Percentiles rank a stretch among this genome's conserved stretches.
These are phyloP conservation scores for Elaeis guineensis DNA, from an alignment of 176 grass and related monocot species.

Conservation along the genomic window DNA sequence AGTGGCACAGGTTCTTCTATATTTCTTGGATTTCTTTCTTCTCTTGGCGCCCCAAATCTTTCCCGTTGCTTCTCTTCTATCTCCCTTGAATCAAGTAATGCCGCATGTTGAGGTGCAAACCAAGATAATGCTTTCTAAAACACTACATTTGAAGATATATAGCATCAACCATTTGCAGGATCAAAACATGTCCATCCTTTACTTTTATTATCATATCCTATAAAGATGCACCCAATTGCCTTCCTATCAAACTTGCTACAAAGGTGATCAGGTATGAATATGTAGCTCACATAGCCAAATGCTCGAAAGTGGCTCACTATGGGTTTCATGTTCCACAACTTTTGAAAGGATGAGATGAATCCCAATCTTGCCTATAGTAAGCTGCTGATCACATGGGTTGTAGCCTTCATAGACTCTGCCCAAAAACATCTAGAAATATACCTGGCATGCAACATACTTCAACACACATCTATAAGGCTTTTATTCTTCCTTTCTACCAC, in stretches of 20 bases:
- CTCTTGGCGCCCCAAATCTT: background rate
- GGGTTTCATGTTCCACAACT: conserved; percentile 11
- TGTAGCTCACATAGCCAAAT: conserved; percentile 15
- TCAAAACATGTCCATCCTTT: conserved; percentile 11
- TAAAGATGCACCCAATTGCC: conserved; percentile 11
- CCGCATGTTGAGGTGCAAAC: background rate
- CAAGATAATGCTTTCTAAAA: background rate
- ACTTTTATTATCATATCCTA: conserved; percentile 16
- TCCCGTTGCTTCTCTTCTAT: background rate
- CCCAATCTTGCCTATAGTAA: background rate
- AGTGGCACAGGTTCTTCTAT: too few relatives aligned
- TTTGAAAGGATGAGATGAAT: conserved; percentile 13
- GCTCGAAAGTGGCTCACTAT: background rate
- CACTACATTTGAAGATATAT: background rate
- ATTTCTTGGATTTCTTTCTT: too few relatives aligned
- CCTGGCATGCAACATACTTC: conserved; percentile 15
- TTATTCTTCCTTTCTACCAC: conserved; percentile 3
- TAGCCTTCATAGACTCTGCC: conserved; percentile 2
- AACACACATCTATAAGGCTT: conserved; percentile 1
- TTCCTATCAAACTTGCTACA: conserved; percentile 2
- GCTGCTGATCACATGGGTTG: conserved; percentile 7
- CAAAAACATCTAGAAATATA: conserved; percentile 17
- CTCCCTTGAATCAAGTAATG: too few relatives aligned
- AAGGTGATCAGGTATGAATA: conserved; percentile 9
- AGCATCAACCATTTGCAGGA: background rate